Conservation (phyloP, 2,329 filamentous ascomycete species). For the Macrophomina pseudophaseolina region DNA sequence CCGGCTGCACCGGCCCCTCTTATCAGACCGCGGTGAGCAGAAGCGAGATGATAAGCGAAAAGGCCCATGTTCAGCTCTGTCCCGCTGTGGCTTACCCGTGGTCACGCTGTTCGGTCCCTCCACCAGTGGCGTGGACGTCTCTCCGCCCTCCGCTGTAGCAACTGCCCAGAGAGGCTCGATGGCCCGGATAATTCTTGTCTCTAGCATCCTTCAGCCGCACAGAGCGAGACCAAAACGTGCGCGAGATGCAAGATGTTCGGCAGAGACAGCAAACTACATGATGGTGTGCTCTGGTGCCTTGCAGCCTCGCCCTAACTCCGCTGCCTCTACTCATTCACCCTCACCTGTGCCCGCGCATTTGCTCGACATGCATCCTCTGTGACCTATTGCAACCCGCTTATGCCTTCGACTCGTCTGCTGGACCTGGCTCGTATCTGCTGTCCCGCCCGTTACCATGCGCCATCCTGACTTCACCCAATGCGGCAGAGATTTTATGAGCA, state of each 20-base stretch:
- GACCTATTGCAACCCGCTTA: background rate
- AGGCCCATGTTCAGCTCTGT: background rate
- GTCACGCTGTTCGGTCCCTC: background rate
- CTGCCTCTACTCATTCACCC: background rate
- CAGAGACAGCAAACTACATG: too few species aligned
- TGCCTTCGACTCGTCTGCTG: background rate
- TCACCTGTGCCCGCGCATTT: background rate
- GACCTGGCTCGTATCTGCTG: background rate
- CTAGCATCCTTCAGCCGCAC: background rate
- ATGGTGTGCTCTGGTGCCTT: background rate
- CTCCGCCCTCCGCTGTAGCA: background rate
- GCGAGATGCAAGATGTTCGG: background rate
- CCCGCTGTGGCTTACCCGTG: slow-evolving; percentile 15
- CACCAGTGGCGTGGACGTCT: background rate
- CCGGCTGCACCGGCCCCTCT: background rate
- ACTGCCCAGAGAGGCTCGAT: background rate
- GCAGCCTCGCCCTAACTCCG: background rate
- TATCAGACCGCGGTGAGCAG: background rate
- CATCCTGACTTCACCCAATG: slow-evolving; percentile 14
- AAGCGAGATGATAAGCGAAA: background rate
- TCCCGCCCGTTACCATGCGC: background rate
- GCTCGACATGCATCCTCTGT: background rate
- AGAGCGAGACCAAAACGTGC: background rate
- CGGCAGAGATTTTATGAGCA: background rate
- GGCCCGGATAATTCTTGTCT: background rate